Base-by-base conservation (phyloP, 495 filamentous ascomycete species). In the Ramalina peruviana region DNA sequence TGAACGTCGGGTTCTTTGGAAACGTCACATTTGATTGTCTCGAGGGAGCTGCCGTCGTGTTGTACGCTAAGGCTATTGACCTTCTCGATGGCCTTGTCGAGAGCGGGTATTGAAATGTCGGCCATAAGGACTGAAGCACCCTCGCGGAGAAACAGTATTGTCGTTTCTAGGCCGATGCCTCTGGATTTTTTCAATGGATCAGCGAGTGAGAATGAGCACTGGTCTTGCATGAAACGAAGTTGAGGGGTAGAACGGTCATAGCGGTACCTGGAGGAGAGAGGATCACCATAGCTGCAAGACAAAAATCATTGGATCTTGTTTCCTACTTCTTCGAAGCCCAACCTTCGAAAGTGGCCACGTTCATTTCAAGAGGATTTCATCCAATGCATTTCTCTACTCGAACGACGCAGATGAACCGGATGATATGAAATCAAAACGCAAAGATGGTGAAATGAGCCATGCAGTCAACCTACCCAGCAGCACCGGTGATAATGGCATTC, bases 101-200 rank as follows among this genome's bases (percentile, higher is more conserved):
- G 73, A 3, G 83, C 85, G 3, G 78, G 74, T 17, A 65, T 69
- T 25, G 85, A 87, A 47, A 92, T 85, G 54, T 98, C 92, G 50
- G 82, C 75, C 77, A 98, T 77, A 27, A 98, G 65, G 41, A 97
- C 81, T 36, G 74, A 81, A 62, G 86, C 92, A 51, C 88, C 92
- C 69, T 98, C 89, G 53, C 83, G 82, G 42, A 80, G 82, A 58
- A 98, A 92, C 47, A 97, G 85, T 58, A 97, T 88, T 42, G 77
- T 77, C 10, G 92, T 97, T 67, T 98, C 89, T 38, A 98, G 85
- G 51, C 92, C 92, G 55, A 98, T 98, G 51, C 92, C 92, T 51
- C 89, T 94, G 45, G 5, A 16, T 7, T 16, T 15, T 15, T 6
- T 19, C 5, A n/a, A 1, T 41, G 9, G 15, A 19, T 41, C 15